A percentile compares a stretch with the other conserved stretches of the same genome.
Conservation (phyloP, 768 basidiomycete species). For the Podaxis pistillaris region DNA sequence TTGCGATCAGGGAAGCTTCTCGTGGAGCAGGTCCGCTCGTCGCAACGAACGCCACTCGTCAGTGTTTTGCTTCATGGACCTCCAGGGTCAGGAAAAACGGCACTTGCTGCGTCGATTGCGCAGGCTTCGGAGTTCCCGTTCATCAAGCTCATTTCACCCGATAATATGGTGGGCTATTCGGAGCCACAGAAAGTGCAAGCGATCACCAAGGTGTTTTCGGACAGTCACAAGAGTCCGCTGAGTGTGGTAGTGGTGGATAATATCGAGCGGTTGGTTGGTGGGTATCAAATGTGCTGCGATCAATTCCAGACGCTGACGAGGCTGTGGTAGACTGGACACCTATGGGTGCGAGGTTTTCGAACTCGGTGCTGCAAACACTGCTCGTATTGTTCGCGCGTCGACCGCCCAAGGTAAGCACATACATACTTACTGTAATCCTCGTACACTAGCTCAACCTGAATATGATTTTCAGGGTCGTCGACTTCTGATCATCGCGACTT, state of each 20-base stretch:
- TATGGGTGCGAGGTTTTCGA: constrained; percentile 95
- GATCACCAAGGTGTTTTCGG: constrained; percentile 89
- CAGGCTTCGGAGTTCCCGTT: constrained; percentile 94
- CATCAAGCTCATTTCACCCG: constrained; percentile 95
- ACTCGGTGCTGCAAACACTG: constrained; percentile 86
- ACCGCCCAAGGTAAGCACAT: constrained; percentile 80
- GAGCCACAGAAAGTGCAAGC: constrained; percentile 89
- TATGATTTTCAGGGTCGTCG: constrained; percentile 69
- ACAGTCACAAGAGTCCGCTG: constrained; percentile 96
- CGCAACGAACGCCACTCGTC: constrained; percentile 88
- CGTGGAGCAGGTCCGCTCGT: constrained; percentile 91
- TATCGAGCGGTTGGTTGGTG: constrained; percentile 89
- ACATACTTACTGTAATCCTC: background rate
- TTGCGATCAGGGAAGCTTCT: constrained; percentile 84
- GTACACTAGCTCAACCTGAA: background rate
- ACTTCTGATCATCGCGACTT: constrained; percentile 87
- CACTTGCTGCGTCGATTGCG: constrained; percentile 91
- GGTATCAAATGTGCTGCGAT: constrained; percentile 21
- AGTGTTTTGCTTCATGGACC: constrained; percentile 88
- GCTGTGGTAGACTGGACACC: constrained; percentile 85
- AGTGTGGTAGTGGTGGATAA: constrained; percentile 97
- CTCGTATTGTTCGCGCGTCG: constrained; percentile 84
- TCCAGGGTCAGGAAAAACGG: constrained; percentile 92
- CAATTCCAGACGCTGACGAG: background rate
- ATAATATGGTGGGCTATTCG: constrained; percentile 95